Conservation (phyloP, 768 basidiomycete species). For the Lactifluus pinguis region DNA sequence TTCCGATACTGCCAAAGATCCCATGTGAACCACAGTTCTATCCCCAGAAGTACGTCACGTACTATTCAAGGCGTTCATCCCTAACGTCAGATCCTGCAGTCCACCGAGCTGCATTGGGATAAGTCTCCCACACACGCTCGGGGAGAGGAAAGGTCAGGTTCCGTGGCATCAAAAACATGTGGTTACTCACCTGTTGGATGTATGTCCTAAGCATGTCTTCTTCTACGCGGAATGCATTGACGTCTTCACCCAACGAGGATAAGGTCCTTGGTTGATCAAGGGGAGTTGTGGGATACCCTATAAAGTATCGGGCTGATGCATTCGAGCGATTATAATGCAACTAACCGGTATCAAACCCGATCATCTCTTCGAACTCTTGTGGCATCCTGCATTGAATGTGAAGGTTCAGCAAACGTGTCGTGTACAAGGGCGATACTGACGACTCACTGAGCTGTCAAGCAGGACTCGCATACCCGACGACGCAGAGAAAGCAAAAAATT, state of each 20-base stretch:
- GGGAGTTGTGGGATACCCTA: background rate
- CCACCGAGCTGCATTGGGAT: background rate
- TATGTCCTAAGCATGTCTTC: background rate
- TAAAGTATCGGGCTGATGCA: background rate
- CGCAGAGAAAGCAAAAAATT: constrained; percentile 4
- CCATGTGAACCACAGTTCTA: background rate
- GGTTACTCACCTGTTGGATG: background rate
- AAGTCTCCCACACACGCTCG: constrained; percentile 13
- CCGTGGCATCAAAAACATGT: background rate
- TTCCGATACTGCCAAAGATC: background rate
- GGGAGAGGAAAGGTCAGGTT: background rate
- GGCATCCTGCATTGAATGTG: background rate
- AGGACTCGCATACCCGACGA: constrained; percentile 10
- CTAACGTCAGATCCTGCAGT: background rate
- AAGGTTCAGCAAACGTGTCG: background rate
- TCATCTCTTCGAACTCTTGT: background rate
- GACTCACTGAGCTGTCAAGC: constrained; percentile 1
- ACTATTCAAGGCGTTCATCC: constrained; percentile 6
- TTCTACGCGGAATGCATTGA: background rate
- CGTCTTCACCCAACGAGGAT: constrained; percentile 2
- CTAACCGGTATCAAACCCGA: background rate
- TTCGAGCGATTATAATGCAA: background rate
- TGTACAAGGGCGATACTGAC: background rate
- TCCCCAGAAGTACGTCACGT: background rate
- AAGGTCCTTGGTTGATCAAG: background rate